These are phyloP conservation scores for Penicillium italicum DNA, from an alignment of 2,329 filamentous ascomycete species.

Conservation along the genomic window DNA sequence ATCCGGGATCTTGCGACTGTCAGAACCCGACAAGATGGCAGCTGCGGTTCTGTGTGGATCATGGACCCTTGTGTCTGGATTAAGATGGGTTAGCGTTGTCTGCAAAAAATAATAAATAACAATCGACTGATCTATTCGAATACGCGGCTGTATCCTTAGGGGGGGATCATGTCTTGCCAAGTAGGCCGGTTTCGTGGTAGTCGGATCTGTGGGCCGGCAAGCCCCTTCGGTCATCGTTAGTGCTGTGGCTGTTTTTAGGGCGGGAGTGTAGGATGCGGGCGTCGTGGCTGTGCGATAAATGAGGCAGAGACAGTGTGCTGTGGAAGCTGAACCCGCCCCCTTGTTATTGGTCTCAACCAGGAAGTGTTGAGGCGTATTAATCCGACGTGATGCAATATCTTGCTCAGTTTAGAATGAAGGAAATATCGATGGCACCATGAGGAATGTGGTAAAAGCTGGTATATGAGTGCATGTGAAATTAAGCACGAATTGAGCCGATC, in stretches of 20 bases:
- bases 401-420: slow-evolving; percentile 3
- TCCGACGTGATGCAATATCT: slow-evolving; percentile 3
- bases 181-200: neutral
- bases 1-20: slow-evolving; percentile 12
- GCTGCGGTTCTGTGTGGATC: slow-evolving; percentile 19
- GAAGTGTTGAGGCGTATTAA: neutral
- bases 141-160: neutral
- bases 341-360: neutral
- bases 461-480: neutral
- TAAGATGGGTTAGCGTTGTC: neutral
- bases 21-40: slow-evolving; percentile 28
- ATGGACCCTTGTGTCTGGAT: slow-evolving; percentile 4
- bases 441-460: neutral
- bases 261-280: neutral
- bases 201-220: slow-evolving; percentile 4
- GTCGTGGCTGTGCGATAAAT: neutral
- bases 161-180: neutral
- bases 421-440: neutral
- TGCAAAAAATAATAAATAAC: neutral
- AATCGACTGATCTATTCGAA: slow-evolving; percentile 9
- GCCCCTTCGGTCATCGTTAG: neutral
- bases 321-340: neutral
- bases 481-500: neutral
- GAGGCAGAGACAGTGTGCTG: neutral
- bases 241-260: slow-evolving; percentile 2